phyloP scores from a whole-genome alignment of 257 asterid species.

The Anisodus acutangulus region DNA sequence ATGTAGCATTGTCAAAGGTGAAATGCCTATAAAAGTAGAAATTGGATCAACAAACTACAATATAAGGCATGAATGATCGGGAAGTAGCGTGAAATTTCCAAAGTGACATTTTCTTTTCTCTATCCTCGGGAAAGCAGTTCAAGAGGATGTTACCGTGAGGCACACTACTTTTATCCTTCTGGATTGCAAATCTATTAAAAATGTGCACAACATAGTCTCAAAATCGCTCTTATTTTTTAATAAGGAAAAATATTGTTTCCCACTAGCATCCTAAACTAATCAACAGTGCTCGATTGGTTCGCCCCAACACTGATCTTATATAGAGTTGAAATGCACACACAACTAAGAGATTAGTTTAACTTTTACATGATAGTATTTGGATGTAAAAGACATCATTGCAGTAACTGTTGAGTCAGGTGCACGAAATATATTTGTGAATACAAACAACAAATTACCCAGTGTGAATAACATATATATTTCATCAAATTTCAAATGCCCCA shows the following conservation, averaged over 20 bases:
- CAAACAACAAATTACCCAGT: too few species aligned
- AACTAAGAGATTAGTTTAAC: neutral
- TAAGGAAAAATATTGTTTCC: neutral
- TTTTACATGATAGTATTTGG: slow-evolving; percentile 11
- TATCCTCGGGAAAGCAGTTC: slow-evolving; percentile 7
- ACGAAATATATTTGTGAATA: neutral
- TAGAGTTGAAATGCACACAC: slow-evolving; percentile 16
- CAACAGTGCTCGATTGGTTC: neutral
- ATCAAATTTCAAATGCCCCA: neutral
- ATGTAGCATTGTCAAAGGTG: neutral
- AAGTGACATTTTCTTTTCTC: neutral
- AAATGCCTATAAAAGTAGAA: neutral
- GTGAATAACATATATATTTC: neutral
- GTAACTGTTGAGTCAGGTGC: slow-evolving; percentile 6
- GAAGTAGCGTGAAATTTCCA: neutral
- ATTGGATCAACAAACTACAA: too few species aligned
- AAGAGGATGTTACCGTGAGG: neutral
- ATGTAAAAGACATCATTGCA: neutral
- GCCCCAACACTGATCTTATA: neutral
- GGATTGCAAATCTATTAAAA: neutral
- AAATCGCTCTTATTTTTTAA: neutral
- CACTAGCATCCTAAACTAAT: slow-evolving; percentile 19
- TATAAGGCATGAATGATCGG: neutral
- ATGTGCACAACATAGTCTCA: neutral
- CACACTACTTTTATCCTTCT: slow-evolving; percentile 10